Base-by-base conservation (phyloP, 176 grass and related monocot genomes). In the Lolium perenne region DNA sequence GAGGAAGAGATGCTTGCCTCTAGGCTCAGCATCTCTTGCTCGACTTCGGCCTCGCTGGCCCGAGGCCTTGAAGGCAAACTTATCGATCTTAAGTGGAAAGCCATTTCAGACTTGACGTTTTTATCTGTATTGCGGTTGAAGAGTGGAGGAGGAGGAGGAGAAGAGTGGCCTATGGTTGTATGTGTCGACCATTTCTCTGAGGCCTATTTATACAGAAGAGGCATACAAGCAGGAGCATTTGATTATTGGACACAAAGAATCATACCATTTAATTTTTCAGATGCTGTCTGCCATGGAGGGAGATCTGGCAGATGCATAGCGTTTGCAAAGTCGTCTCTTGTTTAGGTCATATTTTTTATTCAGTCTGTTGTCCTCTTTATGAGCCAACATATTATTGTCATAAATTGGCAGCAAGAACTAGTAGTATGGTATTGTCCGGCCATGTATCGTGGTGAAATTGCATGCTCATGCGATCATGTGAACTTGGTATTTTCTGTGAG, bases 231-330 rank as follows among this genome's bases (percentile, higher is more conserved):
- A 7, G 57, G 25, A 66, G 21, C 12, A 65, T 50, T 51, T 64
- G 22, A 17, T 76, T 50, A 43, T 58, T 40, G 63, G 56, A 84
- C 82, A 76, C 2, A 6, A 13, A 22, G 57, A 84, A 84, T 65
- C 82, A 0, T 55, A 21, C 59, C 35, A 77, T 17, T 23, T 41
- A 29, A 58, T 67, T 35, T 68, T 62, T 18, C 29, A 8, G 13
- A 77, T 69, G 48, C 48, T 78, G 83, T 85, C 74, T 77, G 6
- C 23, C 15, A 68, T 4, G 61, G 4, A 66, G 23, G 18, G 12
- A 49, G 55, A 75, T 84, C 55, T 73, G 40, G 50, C 5, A 74
- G 82, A 63, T 25, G 22, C n/a, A 22, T 63, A 26, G 60, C 22
- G 3, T 26, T 25, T 13, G 21, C 59, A 11, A 63, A 63, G 22